Conservation (phyloP, 768 basidiomycete genomes). For the Pulveroboletus sp. region DNA sequence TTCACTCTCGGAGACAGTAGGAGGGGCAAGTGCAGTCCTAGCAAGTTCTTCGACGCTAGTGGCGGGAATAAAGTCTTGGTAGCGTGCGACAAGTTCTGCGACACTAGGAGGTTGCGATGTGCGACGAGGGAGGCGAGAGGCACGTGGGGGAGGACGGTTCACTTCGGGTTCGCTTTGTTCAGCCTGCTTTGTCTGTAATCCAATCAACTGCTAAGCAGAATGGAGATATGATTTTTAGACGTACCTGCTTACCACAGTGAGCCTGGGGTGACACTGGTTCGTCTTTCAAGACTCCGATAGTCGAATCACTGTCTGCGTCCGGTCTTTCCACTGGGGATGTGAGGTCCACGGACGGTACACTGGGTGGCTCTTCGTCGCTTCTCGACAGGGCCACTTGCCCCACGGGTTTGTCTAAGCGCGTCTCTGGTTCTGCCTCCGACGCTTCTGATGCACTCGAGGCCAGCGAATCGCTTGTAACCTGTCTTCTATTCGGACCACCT, state of each 20-base stretch:
- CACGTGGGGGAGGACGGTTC: conserved; percentile 27
- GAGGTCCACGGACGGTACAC: conserved; percentile 7
- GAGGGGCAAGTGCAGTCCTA: conserved; percentile 63
- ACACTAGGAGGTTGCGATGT: conserved; percentile 57
- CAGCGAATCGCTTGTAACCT: conserved; percentile 51
- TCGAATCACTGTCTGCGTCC: conserved; percentile 79
- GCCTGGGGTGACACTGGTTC: conserved; percentile 12
- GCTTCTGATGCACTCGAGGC: conserved; percentile 68
- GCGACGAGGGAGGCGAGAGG: conserved; percentile 64
- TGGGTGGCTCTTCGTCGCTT: conserved; percentile 16
- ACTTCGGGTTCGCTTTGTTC: conserved; percentile 19
- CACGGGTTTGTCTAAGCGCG: conserved; percentile 18
- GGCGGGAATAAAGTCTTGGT: conserved; percentile 71
- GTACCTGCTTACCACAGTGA: conserved; percentile 25
- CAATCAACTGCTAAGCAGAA: conserved; percentile 7
- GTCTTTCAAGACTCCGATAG: conserved; percentile 57
- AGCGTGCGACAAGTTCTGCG: conserved; percentile 80
- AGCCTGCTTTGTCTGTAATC: conserved; percentile 17
- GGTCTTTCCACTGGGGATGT: conserved; percentile 35
- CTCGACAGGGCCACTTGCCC: conserved; percentile 15
- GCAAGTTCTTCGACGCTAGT: conserved; percentile 68
- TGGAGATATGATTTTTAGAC: conserved; percentile 4
- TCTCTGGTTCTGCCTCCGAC: conserved; percentile 55
- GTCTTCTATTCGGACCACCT: conserved; percentile 38
- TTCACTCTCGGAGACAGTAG: conserved; percentile 75